Percentiles rank a stretch among this genome's conserved stretches.
phyloP scores from a whole-genome alignment of 345 rosid genomes.

The Populus ilicifolia region DNA sequence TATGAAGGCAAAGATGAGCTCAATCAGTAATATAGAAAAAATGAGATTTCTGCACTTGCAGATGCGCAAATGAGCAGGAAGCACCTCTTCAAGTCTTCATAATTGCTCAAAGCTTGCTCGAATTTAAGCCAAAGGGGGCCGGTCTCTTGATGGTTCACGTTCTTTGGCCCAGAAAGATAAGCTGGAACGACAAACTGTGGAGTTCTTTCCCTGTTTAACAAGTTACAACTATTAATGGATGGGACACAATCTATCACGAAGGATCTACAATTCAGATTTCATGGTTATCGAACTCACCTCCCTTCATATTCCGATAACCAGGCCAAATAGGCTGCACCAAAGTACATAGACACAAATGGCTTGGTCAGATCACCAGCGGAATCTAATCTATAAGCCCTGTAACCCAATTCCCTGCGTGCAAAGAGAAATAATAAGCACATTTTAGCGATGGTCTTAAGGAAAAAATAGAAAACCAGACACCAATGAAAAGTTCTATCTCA shows the following conservation, averaged over 20 bases:
- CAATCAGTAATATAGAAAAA: background rate
- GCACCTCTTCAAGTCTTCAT: conserved; percentile 59
- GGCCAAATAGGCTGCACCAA: conserved; percentile 76
- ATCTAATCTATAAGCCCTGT: conserved; percentile 70
- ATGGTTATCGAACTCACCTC: conserved; percentile 39
- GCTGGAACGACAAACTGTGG: conserved; percentile 80
- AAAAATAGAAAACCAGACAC: background rate
- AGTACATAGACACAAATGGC: conserved; percentile 88
- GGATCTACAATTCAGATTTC: background rate
- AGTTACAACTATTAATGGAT: background rate
- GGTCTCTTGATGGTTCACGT: conserved; percentile 50
- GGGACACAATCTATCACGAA: background rate
- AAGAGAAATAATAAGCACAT: conserved; percentile 2
- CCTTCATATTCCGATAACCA: conserved; percentile 87
- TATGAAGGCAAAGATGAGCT: conserved; percentile 18
- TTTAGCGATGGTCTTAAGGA: background rate
- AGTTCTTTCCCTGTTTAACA: conserved; percentile 53
- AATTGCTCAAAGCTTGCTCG: conserved; percentile 69
- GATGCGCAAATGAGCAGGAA: background rate
- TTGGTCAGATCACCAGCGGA: conserved; percentile 61
- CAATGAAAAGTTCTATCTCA: background rate
- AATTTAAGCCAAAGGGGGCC: conserved; percentile 74
- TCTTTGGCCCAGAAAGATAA: conserved; percentile 62
- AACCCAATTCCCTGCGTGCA: conserved; percentile 65
- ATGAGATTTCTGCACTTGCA: background rate